These are phyloP conservation scores for Corymbia maculata DNA, from an alignment of 345 rosid genomes.

Conservation along the genomic window DNA sequence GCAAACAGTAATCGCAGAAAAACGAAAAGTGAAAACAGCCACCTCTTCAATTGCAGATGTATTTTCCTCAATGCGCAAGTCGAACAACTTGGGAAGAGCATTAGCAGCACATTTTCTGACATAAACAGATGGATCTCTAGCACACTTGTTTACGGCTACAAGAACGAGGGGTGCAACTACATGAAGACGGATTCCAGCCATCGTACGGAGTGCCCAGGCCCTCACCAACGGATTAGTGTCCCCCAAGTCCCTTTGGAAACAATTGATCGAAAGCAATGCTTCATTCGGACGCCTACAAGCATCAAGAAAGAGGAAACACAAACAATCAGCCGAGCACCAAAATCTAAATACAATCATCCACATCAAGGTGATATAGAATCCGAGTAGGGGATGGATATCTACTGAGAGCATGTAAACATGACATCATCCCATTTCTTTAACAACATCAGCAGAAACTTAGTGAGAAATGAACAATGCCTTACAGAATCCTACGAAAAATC, in stretches of 20 bases:
- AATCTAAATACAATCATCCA: background rate
- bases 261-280: slow-evolving; percentile 89
- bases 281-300: slow-evolving; percentile 85
- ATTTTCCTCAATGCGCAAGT: slow-evolving; percentile 73
- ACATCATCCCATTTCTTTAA: background rate
- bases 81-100: slow-evolving; percentile 91
- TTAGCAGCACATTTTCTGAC: slow-evolving; percentile 93
- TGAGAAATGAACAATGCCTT: background rate
- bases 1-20: background rate
- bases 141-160: slow-evolving; percentile 76
- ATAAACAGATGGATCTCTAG: slow-evolving; percentile 88
- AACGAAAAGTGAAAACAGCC: background rate
- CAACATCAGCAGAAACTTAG: background rate
- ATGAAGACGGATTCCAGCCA: slow-evolving; percentile 93
- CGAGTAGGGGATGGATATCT: background rate
- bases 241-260: slow-evolving; percentile 92
- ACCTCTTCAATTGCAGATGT: slow-evolving; percentile 78
- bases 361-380: background rate
- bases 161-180: slow-evolving; percentile 83
- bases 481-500: background rate
- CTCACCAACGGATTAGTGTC: slow-evolving; percentile 92
- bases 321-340: background rate
- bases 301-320: background rate
- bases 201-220: slow-evolving; percentile 96
- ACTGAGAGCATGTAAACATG: background rate